phyloP scores from a whole-genome alignment of 768 basidiomycete genomes.

The Gloeophyllum trabeum region DNA sequence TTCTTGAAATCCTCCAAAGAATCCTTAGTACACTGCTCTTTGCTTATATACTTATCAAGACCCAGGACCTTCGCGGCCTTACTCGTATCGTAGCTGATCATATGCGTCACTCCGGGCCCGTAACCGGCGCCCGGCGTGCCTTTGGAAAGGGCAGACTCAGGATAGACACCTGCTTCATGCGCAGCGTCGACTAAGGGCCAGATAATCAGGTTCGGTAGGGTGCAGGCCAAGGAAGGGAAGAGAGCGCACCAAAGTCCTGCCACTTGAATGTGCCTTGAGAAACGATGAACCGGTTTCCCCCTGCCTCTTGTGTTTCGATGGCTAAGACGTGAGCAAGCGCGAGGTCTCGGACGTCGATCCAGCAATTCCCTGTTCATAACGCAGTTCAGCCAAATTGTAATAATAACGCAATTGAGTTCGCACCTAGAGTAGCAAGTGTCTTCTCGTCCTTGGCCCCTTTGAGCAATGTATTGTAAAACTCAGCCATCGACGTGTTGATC shows the following conservation, averaged over 20 bases:
- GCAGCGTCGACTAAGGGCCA: slow-evolving; percentile 7
- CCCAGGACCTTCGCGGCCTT: slow-evolving; percentile 31
- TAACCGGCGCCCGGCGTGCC: slow-evolving; percentile 4
- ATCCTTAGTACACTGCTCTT: slow-evolving; percentile 29
- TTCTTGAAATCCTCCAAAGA: slow-evolving; percentile 29
- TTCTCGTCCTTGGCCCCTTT: slow-evolving; percentile 9
- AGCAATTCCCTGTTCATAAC: slow-evolving; percentile 5
- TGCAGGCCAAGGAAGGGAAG: not conserved
- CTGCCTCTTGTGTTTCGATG: slow-evolving; percentile 19
- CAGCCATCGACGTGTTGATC: slow-evolving; percentile 23
- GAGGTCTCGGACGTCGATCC: slow-evolving; percentile 26
- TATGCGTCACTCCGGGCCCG: slow-evolving; percentile 13
- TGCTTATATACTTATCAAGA: slow-evolving; percentile 23
- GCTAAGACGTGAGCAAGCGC: slow-evolving; percentile 19
- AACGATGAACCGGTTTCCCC: slow-evolving; percentile 27
- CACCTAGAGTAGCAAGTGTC: slow-evolving; percentile 8
- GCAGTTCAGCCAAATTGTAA: not conserved
- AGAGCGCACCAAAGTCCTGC: slow-evolving; percentile 11
- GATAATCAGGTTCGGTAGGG: not conserved
- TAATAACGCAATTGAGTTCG: slow-evolving; percentile 1
- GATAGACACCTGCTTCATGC: slow-evolving; percentile 3
- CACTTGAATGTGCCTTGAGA: slow-evolving; percentile 9
- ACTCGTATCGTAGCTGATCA: slow-evolving; percentile 18
- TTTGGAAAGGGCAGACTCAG: slow-evolving; percentile 7
- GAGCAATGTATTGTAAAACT: slow-evolving; percentile 14